These are phyloP conservation scores for Stentor coeruleus DNA, from an alignment of 73 alveolate genomes.

Conservation along the genomic window DNA sequence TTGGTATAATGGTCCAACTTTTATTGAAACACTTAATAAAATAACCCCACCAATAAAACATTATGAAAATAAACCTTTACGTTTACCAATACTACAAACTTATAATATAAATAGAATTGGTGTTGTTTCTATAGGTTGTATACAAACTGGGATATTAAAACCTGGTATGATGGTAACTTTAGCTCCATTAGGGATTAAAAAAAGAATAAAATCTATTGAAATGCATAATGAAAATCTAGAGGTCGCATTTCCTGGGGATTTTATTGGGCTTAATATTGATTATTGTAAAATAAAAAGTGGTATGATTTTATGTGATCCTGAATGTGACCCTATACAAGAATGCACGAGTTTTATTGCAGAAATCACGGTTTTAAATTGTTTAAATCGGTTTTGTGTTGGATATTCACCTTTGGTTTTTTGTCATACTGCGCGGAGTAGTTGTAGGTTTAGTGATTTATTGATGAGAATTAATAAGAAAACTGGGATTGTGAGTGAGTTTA, in stretches of 20 bases:
- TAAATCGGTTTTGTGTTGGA: slow-evolving; percentile 34
- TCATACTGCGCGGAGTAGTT: slow-evolving; percentile 36
- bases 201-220: slow-evolving; percentile 85
- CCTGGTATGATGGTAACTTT: slow-evolving; percentile 86
- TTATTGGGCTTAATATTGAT: slow-evolving; percentile 73
- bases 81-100: slow-evolving; percentile 91
- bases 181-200: slow-evolving; percentile 74
- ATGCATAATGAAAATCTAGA: slow-evolving; percentile 80
- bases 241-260: slow-evolving; percentile 93
- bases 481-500: background rate
- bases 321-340: background rate
- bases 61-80: slow-evolving; percentile 88
- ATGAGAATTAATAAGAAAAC: slow-evolving; percentile 20
- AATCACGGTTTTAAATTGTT: slow-evolving; percentile 53
- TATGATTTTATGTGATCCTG: slow-evolving; percentile 6
- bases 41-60: slow-evolving; percentile 89
- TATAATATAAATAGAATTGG: slow-evolving; percentile 95
- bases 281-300: background rate
- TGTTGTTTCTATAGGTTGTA: slow-evolving; percentile 94
- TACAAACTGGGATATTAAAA: slow-evolving; percentile 92
- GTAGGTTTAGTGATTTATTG: slow-evolving; percentile 29
- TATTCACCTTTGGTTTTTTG: slow-evolving; percentile 38
- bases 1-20: slow-evolving; percentile 73
- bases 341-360: slow-evolving; percentile 35
- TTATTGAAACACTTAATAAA: slow-evolving; percentile 87